Evolutionary conservation across 495 filamentous ascomycete species (phyloP), one percentile per base, ranked within the genome.

Genomic region (Penicillium salamii): DNA sequence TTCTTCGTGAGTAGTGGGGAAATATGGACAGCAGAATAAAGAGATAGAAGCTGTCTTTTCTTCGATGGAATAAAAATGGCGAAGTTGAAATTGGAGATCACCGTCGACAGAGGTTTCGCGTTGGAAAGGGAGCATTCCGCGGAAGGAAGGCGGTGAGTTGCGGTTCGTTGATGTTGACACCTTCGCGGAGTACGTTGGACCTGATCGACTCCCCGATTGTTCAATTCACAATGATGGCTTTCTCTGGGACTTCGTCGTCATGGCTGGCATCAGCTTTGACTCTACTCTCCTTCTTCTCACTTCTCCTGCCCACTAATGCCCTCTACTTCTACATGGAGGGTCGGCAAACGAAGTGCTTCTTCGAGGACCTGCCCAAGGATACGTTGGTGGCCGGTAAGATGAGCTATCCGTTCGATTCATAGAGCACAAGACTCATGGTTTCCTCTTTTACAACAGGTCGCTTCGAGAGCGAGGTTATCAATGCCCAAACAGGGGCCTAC

Each of bases 271-370:
- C 63, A 42, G 49, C 55, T 14, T 46, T 74, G 57, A 57, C 68
- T 23, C 31, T 74, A 1, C 66, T 70, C 36, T 63, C 67, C 42
- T 54, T 76, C 32, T 57, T 76, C 52, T 69, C 71, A 29, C 58
- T 83, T 11, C 62, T 82, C 14, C 42, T 78, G 13, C 86, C 85
- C 20, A 80, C 84, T 39, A 84, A 89, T 53, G 90, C 89, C 32
- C 82, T 98, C 48, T 91, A 96, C 82, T 96, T 98, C 81, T 97
- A 89, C 77, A 84, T 97, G 68, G 91, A 97, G 61, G 87, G 86
- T 55, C 79, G 81, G 13, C 68, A 76, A 61, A 62, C 67, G 40
- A 74, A 77, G 55, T 98, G 93, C 72, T 97, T 98, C 84, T 96
- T 87, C 73, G 93, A 98, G 77, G 95, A 97, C 70, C 81, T 98